These are phyloP conservation scores for Toxoplasma gondii DNA, from an alignment of 169 alveolate genomes.

Conservation along the genomic window DNA sequence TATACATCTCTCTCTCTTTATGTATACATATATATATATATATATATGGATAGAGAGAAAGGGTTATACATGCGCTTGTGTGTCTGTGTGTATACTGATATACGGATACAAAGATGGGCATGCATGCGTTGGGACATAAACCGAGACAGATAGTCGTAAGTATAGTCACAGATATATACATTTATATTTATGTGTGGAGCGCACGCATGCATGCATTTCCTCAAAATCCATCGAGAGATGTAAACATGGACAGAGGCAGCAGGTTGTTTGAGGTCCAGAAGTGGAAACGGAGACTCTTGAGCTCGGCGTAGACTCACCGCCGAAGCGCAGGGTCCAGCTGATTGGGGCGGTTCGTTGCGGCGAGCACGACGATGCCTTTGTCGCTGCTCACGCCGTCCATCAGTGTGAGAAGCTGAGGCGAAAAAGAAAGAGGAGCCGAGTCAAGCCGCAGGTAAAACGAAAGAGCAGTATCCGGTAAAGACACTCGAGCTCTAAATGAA, in stretches of 20 bases:
- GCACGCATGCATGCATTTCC: too few species aligned
- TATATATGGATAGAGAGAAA: not conserved
- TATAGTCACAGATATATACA: too few species aligned
- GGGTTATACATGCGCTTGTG: not conserved
- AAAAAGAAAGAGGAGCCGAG: not conserved
- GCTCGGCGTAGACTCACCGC: slow-evolving; percentile 14
- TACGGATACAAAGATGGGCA: too few species aligned
- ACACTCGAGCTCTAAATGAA: too few species aligned
- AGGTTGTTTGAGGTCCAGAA: too few species aligned
- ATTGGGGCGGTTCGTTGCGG: slow-evolving; percentile 94
- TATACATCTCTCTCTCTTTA: not conserved
- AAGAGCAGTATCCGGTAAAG: not conserved
- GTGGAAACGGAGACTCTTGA: too few species aligned
- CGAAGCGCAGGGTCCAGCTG: slow-evolving; percentile 82
- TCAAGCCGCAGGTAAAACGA: not conserved
- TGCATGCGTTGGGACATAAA: too few species aligned
- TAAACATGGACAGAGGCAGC: too few species aligned
- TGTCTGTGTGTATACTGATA: too few species aligned
- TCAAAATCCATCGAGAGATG: too few species aligned
- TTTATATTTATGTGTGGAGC: too few species aligned
- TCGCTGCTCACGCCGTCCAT: slow-evolving; percentile 93
- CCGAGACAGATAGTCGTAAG: too few species aligned
- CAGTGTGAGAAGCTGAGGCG: slow-evolving; percentile 85
- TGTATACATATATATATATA: not conserved
- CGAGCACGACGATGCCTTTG: slow-evolving; percentile 90